A percentile compares a stretch with the other conserved stretches of the same genome.
Conservation (phyloP, 2,329 filamentous ascomycete genomes). For the Clarireedia hainanense region DNA sequence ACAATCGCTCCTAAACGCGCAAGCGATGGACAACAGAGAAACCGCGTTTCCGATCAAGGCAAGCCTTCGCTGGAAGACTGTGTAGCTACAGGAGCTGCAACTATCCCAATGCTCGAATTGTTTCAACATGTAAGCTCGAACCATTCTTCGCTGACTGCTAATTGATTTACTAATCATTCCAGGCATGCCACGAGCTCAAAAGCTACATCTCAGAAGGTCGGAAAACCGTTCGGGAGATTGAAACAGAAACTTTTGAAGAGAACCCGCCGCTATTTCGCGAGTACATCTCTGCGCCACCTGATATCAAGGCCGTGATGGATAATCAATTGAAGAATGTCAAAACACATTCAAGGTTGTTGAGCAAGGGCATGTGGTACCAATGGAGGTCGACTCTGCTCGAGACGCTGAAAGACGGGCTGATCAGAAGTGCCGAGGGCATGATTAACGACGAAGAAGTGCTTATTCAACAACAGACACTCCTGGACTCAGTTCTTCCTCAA, state of each 20-base stretch:
- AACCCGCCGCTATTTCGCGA: constrained; percentile 89
- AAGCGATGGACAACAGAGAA: constrained; percentile 27
- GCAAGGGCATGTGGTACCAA: constrained; percentile 96
- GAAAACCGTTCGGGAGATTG: constrained; percentile 82
- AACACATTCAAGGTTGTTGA: constrained; percentile 78
- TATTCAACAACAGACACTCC: constrained; percentile 56
- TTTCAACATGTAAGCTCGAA: constrained; percentile 69
- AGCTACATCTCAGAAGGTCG: constrained; percentile 93
- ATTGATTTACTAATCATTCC: constrained; percentile 24
- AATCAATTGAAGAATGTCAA: constrained; percentile 98
- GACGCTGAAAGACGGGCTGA: constrained; percentile 74
- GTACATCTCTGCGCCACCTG: constrained; percentile 77
- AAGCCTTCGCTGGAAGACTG: constrained; percentile 61
- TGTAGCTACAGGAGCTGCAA: constrained; percentile 84
- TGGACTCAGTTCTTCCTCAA: constrained; percentile 60
- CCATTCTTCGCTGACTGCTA: neutral
- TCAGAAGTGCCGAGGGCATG: constrained; percentile 71
- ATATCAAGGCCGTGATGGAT: constrained; percentile 83
- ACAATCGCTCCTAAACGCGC: constrained; percentile 57
- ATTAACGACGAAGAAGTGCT: constrained; percentile 62
- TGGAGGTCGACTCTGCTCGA: constrained; percentile 88
- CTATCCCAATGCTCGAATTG: constrained; percentile 83
- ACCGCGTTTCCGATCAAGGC: constrained; percentile 30
- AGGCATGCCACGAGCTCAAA: constrained; percentile 88
- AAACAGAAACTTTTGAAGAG: constrained; percentile 78